Evolutionary conservation across 306 rosid species (phyloP).

Genomic region (Boehmeria nivea): DNA sequence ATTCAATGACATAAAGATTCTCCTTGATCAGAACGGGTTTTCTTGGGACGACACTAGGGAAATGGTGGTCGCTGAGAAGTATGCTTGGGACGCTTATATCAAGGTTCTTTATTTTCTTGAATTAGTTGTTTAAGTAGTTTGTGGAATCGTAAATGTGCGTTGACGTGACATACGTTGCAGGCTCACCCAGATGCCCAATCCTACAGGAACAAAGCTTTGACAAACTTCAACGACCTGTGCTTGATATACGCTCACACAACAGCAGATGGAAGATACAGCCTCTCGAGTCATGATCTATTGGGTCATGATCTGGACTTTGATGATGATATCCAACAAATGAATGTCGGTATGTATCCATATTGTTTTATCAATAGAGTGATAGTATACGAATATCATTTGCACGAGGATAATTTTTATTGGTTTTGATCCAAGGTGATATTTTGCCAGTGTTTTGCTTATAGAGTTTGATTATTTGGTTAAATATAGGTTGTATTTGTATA

Average conservation of each 20-base stretch:
- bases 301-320: conserved; percentile 44
- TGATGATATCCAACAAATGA: conserved; percentile 39
- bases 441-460: too few species aligned
- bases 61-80: conserved; percentile 39
- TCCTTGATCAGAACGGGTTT: conserved; percentile 48
- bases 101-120: conserved; percentile 25
- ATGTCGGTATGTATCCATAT: conserved; percentile 34
- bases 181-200: conserved; percentile 40
- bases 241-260: conserved; percentile 49
- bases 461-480: too few species aligned
- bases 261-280: conserved; percentile 61
- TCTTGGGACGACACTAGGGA: conserved; percentile 43
- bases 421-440: too few species aligned
- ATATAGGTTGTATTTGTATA: too few species aligned
- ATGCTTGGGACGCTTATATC: conserved; percentile 44
- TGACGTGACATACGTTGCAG: conserved; percentile 29
- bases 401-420: too few species aligned
- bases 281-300: conserved; percentile 46
- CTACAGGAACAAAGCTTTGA: conserved; percentile 39
- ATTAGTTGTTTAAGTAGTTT: background rate
- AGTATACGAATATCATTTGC: too few species aligned
- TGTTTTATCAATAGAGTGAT: background rate
- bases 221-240: conserved; percentile 40
- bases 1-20: conserved; percentile 42
- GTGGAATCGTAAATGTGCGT: conserved; percentile 8